Evolutionary conservation across 257 asterid species (phyloP), one percentile per base, ranked within the genome.

Genomic region (Euphrasia confusa): DNA sequence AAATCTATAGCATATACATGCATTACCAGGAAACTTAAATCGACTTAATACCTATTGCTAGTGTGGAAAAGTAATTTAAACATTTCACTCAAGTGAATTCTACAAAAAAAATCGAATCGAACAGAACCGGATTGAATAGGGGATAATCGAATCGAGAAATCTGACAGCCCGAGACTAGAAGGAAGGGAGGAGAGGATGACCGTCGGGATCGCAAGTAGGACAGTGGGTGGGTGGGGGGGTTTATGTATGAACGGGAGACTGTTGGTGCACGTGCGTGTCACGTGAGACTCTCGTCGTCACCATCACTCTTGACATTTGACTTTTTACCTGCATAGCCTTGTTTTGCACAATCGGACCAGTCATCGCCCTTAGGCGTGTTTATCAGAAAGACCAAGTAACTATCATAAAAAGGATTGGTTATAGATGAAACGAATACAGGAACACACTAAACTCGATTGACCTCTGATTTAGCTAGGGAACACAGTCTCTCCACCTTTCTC

Each of bases 331-430:
- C 83, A 71, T 71, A 79, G 66, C 96, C 96, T 30, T 33, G 35
- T 72, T 72, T 75, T 54, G 96, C 96, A 78, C 96, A 87, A 3
- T 81, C 83, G 42, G 90, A 82, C 94, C 84, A 79, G 61, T 79
- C 84, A 39, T 82, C 80, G 18, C 79, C 83, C 83, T 78, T 82
- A 7, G 71, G 69, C 69, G 81, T 24, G 47, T 30, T 55, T 4
- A 45, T 24, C 14, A 12, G 7, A 64, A 32, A 7, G n/a, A 40
- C 26, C 10, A 35, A 40, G 9, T 55, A 62, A 15, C 0, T 3
- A 4, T 8, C 27, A 50, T 1, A 10, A 12, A 3, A 44, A 21
- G 33, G 4, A 30, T 30, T 30, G 33, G 33, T 30, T 30, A 30
- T 30, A 30, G 33, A 21, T 21, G 24, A 21, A 21, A 21, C 24